Base-by-base conservation (phyloP, 129 eudicot genomes). In the Kitagawia praeruptora region DNA sequence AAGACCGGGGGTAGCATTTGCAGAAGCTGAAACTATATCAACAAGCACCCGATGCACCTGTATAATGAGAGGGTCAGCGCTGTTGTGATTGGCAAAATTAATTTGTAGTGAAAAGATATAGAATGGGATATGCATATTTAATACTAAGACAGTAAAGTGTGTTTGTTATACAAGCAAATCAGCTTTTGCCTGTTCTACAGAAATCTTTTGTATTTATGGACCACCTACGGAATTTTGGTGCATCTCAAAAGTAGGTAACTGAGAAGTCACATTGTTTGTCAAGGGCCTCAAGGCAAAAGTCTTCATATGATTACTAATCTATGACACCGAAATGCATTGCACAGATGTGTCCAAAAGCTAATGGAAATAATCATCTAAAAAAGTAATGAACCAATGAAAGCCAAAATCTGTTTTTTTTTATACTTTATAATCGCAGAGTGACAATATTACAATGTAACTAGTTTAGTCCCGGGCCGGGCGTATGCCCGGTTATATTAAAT, bases 31-130 rank as follows among this genome's bases (percentile, higher is more conserved):
- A 79, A 96, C 95, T 53, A 96, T 96, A 85, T 92, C 98, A 27
- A 91, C 91, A 70, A 96, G 97, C 69, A 96, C 99, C 79, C 96
- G 93, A 79, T 96, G 99, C 81, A 96, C 99, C 99, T 96, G 80
- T 71, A 74, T 45, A 77, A 61, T n/a, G 34, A 61, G 42, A 23
- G 49, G 48, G 25, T 51, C 54, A 25, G 76, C 66, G 27, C 61
- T 53, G 67, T 54, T 45, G 19, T 48, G 79, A 74, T 81, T 64
- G 77, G 41, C 19, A 41, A 54, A n/a, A 23, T 38, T 47, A 61
- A 19, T 11, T 15, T 28, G 75, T n/a, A 58, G 66, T 23, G 49
- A 63, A 61, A 75, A 40, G 73, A 34, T 73, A 40, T 21, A 23
- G 46, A 72, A 23, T 3, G 76, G 48, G 28, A 72, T 41, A 12